phyloP scores from a whole-genome alignment of 805 yeast genomes.

The Metschnikowia kofuensis region DNA sequence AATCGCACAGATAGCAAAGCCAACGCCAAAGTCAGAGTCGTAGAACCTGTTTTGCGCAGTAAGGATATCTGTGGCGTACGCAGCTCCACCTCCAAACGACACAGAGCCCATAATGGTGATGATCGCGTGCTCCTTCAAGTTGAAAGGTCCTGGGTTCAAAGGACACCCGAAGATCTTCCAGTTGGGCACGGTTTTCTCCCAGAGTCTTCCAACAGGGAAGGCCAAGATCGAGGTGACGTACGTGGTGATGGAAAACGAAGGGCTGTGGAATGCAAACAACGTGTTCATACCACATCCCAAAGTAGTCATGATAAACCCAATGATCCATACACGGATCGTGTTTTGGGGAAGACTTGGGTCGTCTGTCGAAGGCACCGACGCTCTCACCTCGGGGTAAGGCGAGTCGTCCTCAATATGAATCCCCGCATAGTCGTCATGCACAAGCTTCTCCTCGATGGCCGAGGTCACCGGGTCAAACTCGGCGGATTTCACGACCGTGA shows the following conservation, averaged over 20 bases:
- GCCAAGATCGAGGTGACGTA: constrained; percentile 59
- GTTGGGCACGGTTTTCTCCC: constrained; percentile 40
- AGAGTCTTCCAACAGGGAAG: constrained; percentile 55
- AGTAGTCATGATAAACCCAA: constrained; percentile 49
- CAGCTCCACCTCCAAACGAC: constrained; percentile 41
- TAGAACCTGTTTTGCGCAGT: constrained; percentile 51
- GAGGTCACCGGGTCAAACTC: constrained; percentile 19
- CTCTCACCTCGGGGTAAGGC: constrained; percentile 67
- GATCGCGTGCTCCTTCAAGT: constrained; percentile 59
- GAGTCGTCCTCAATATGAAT: constrained; percentile 20
- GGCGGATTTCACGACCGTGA: constrained; percentile 14
- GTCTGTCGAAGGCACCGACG: constrained; percentile 53
- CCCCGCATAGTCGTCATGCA: constrained; percentile 19
- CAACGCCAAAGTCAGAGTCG: constrained; percentile 45
- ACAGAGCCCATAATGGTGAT: constrained; percentile 53
- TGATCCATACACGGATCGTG: constrained; percentile 54
- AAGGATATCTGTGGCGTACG: constrained; percentile 57
- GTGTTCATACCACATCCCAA: constrained; percentile 59
- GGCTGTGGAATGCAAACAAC: constrained; percentile 56
- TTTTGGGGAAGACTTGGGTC: constrained; percentile 49
- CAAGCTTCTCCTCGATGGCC: constrained; percentile 14
- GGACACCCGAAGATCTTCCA: constrained; percentile 29
- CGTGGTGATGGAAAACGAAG: constrained; percentile 48
- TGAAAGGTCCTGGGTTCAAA: constrained; percentile 62
- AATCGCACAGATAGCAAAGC: constrained; percentile 51